A percentile compares a stretch with the other conserved stretches of the same genome.
These are phyloP conservation scores for Calonectria fujianensis DNA, from an alignment of 2,329 filamentous ascomycete species.

Conservation along the genomic window DNA sequence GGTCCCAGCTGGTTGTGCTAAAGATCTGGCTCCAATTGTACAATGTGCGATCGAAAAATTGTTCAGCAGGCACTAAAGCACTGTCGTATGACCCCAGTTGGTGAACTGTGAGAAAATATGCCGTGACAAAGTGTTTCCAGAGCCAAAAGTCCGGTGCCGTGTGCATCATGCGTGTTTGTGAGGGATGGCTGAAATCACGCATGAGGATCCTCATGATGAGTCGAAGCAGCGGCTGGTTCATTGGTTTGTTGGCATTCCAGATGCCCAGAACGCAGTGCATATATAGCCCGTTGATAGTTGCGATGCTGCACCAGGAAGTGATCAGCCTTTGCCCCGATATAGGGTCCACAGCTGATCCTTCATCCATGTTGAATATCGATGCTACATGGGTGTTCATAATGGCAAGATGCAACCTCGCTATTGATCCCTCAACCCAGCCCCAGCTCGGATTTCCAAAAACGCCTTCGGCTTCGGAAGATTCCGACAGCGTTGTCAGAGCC, in stretches of 20 bases:
- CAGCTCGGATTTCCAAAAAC: not conserved
- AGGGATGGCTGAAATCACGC: not conserved
- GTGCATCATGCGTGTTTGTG: not conserved
- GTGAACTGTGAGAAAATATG: not conserved
- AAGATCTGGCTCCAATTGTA: not conserved
- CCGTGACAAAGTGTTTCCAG: constrained; percentile 9
- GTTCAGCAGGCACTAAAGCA: not conserved
- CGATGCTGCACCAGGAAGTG: constrained; percentile 13
- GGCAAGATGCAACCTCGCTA: constrained; percentile 11
- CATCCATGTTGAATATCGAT: constrained; percentile 3
- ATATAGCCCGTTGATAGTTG: not conserved
- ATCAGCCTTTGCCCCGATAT: not conserved
- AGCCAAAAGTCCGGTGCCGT: constrained; percentile 4
- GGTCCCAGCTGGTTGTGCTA: not conserved
- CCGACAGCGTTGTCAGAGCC: not conserved
- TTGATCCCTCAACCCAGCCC: constrained; percentile 6
- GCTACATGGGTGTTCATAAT: constrained; percentile 9
- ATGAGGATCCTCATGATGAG: constrained; percentile 14
- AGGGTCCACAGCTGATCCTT: not conserved
- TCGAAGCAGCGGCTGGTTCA: not conserved
- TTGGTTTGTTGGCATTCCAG: not conserved
- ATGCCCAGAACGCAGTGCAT: constrained; percentile 14
- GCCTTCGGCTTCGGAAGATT: not conserved
- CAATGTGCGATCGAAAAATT: constrained; percentile 5
- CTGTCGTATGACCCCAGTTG: not conserved